Evolutionary conservation across 176 grass and related monocot genomes (phyloP).

Genomic region (Aegilops tauschii): DNA sequence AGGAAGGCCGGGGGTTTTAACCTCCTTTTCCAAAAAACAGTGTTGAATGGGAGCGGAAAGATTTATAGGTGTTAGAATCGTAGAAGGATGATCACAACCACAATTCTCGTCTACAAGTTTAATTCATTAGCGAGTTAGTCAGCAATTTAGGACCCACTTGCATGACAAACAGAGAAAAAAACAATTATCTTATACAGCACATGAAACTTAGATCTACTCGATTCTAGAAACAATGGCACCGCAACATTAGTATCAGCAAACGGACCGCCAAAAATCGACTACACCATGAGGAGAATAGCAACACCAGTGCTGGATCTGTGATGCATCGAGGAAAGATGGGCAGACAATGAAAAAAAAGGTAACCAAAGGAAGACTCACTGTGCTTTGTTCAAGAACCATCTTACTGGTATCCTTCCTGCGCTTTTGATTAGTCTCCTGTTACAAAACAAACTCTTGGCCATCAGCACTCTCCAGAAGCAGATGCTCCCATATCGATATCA

Average conservation of each 20-base stretch:
- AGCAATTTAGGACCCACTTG: no score
- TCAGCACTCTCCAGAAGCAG: not conserved
- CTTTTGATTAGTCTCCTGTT: not conserved
- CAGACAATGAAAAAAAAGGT: not conserved
- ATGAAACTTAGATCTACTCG: not conserved
- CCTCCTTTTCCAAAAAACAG: no score
- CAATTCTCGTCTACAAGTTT: no score
- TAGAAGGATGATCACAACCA: no score
- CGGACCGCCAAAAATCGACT: not conserved
- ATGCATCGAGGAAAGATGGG: not conserved
- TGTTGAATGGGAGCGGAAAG: no score
- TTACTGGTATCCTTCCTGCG: not conserved
- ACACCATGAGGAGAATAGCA: not conserved
- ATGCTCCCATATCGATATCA: not conserved
- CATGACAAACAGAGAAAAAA: no score
- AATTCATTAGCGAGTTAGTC: no score
- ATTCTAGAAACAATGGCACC: not conserved
- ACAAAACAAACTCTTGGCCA: not conserved
- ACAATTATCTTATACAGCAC: not conserved
- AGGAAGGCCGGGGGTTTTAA: no score
- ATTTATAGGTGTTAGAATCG: no score
- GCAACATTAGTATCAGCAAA: not conserved
- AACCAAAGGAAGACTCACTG: not conserved
- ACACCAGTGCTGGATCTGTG: not conserved
- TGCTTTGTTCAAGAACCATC: not conserved